Percentiles rank a stretch among this genome's conserved stretches.
Evolutionary conservation across 495 filamentous ascomycete species (phyloP).

Genomic region (Trichocladium antarcticum): DNA sequence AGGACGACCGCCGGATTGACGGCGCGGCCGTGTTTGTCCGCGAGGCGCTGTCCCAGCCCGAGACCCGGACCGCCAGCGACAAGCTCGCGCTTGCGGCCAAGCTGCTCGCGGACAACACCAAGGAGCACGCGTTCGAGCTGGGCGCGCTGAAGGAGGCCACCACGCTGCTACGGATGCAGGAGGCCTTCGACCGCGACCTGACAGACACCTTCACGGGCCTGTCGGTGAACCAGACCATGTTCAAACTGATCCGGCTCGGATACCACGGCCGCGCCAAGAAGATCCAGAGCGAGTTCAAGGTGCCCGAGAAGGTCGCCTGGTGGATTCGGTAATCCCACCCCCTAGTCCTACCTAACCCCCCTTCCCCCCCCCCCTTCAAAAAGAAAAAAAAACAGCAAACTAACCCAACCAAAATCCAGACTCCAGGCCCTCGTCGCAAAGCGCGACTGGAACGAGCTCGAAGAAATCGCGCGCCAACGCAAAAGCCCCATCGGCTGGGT

Average conservation of each 20-base stretch:
- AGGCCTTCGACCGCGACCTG: conserved; percentile 71
- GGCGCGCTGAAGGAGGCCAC: conserved; percentile 65
- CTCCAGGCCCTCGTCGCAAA: conserved; percentile 80
- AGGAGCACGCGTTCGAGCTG: conserved; percentile 67
- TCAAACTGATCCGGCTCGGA: conserved; percentile 63
- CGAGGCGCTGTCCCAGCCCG: conserved; percentile 61
- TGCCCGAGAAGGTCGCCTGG: conserved; percentile 79
- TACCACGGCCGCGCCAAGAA: conserved; percentile 73
- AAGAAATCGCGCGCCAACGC: conserved; percentile 59
- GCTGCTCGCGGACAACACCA: conserved; percentile 63
- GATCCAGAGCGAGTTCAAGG: conserved; percentile 81
- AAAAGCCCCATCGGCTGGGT: conserved; percentile 97
- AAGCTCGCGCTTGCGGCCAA: conserved; percentile 79
- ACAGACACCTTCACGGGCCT: conserved; percentile 66
- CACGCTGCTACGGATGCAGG: conserved; percentile 71
- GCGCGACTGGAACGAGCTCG: conserved; percentile 83
- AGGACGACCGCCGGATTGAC: conserved; percentile 86
- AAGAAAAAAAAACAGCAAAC: background rate
- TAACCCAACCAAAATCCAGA: conserved; percentile 26
- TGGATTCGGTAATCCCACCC: conserved; percentile 52
- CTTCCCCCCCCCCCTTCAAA: too few relatives aligned
- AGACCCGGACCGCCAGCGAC: conserved; percentile 51
- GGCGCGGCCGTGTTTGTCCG: conserved; percentile 75
- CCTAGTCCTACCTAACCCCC: background rate
- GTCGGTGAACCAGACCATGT: conserved; percentile 80